Evolutionary conservation across 441 rosid species (phyloP), one percentile per base, ranked within the genome.

Genomic region (Omphalea diandra): DNA sequence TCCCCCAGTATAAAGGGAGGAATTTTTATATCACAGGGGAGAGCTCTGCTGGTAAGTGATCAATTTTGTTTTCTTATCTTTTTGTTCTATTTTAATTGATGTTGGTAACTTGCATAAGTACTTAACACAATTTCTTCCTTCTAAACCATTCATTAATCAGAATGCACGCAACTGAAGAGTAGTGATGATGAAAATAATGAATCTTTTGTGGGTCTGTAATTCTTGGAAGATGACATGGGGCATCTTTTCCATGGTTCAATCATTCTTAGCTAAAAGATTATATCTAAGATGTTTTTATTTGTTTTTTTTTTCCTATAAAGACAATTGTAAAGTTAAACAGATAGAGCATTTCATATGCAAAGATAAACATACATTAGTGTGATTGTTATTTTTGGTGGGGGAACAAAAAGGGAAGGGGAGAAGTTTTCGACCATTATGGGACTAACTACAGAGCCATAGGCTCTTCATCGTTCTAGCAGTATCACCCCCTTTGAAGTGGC

Each of bases 11-110:
- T 73, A 86, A 87, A 72, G 94, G 84, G 75, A 86, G 94, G 69
- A 96, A 94, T 24, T 91, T 94, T 69, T 94, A 88, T 65, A 84
- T 94, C 49, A 73, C 83, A 2, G 97, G 97, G 65, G 97, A 94
- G 82, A 94, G 98, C 79, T 94, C 91, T 79, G 98, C 77, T 68
- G 97, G 98, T 91, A 82, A 24, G 31, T 4, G n/a, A 20, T 58
- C 3, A 18, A 35, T 50, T 22, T 56, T 32, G 31, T 64, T 65
- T 35, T n/a, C n/a, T 56, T 54, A 22, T 3, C 50, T 60, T 11
- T 74, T 20, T 29, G 5, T 44, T 38, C 24, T 29, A n/a, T 65
- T 52, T 20, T 5, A 59, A 32, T 58, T 63, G 14, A 0, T 56
- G n/a, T 22, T 32, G 6, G 35, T 32, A 33, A 53, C 4, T 2